A percentile compares a stretch with the other conserved stretches of the same genome.
phyloP scores from a whole-genome alignment of 352 stramenopile genomes.

The Pythium brachiatum region DNA sequence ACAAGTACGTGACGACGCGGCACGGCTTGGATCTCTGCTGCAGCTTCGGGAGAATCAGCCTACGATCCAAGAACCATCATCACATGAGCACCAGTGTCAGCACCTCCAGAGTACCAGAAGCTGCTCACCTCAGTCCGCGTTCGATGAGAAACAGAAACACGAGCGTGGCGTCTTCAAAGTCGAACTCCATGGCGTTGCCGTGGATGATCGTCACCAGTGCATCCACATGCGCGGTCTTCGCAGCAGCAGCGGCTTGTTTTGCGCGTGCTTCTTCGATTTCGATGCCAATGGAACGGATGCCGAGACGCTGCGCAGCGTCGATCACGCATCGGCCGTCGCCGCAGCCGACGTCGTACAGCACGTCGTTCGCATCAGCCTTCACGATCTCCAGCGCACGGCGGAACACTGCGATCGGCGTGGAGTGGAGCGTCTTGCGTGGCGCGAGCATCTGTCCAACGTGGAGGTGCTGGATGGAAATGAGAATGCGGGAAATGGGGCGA shows the following conservation, averaged over 20 bases:
- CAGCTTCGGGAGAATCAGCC: conserved; percentile 51
- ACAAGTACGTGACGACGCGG: conserved; percentile 77
- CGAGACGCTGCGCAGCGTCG: conserved; percentile 43
- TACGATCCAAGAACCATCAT: conserved; percentile 22
- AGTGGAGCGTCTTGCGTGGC: conserved; percentile 77
- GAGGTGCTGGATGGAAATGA: neutral
- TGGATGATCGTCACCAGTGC: conserved; percentile 62
- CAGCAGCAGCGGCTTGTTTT: conserved; percentile 28
- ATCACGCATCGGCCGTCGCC: conserved; percentile 72
- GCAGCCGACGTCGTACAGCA: conserved; percentile 81
- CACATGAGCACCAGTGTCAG: neutral
- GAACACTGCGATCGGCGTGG: conserved; percentile 68
- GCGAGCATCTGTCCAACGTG: conserved; percentile 56
- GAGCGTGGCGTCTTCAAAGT: conserved; percentile 56
- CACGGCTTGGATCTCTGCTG: conserved; percentile 35
- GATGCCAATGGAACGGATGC: conserved; percentile 59
- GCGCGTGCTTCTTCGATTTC: conserved; percentile 60
- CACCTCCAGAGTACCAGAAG: neutral
- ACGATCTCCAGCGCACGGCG: conserved; percentile 53
- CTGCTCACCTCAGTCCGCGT: conserved; percentile 54
- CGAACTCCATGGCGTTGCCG: conserved; percentile 73
- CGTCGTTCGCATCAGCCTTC: conserved; percentile 32
- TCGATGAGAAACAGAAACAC: conserved; percentile 84
- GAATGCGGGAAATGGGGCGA: neutral
- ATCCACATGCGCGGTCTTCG: conserved; percentile 28